Base-by-base conservation (phyloP, 805 yeast genomes). In the Myxozyma neotropica region DNA sequence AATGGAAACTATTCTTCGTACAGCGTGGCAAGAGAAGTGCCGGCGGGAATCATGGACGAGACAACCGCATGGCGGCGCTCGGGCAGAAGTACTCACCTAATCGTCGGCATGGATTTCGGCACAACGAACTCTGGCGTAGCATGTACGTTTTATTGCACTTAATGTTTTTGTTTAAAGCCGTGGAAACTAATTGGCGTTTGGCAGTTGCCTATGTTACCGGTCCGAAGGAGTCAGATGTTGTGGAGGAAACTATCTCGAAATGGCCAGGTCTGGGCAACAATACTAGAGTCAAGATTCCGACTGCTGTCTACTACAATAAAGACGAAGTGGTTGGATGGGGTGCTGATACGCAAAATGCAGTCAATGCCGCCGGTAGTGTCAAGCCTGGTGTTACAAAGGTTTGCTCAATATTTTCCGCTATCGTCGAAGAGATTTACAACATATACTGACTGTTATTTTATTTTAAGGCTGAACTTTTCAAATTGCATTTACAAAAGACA, bases 61-160 rank as follows among this genome's bases (percentile, higher is more conserved):
- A 19, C 27, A 3, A 19, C 31, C 21, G 13, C 39, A 8, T 21
- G 29, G 33, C 31, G 24, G 4, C 42, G 52, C 3, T 3, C 31
- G 1, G 52, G 42, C 3, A 48, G 19, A 26, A 15, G 33, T 19
- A 48, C 45, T 1, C 40, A 29, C 13, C 53, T 61, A 13, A 58
- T 61, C 24, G 60, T 61, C 19, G 65, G 65, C 12, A 61, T 61
- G n/a, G 65, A 61, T 39, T 61, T 61, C 50, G 65, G 64, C 15
- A 61, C 65, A 3, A 59, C 65, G 13, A 46, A 51, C 21, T 50
- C 53, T 13, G 65, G 65, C 6, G 59, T 55, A 12, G 53, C 65
- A 13, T 61, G 64, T 57, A 56, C 8, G 59, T 45, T 45, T 15
- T 24, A 1, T 8, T 15, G 1, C 10, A 2, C 33, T 29, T 8